Base-by-base conservation (phyloP, 495 filamentous ascomycete species). In the Daldinia bambusicola region DNA sequence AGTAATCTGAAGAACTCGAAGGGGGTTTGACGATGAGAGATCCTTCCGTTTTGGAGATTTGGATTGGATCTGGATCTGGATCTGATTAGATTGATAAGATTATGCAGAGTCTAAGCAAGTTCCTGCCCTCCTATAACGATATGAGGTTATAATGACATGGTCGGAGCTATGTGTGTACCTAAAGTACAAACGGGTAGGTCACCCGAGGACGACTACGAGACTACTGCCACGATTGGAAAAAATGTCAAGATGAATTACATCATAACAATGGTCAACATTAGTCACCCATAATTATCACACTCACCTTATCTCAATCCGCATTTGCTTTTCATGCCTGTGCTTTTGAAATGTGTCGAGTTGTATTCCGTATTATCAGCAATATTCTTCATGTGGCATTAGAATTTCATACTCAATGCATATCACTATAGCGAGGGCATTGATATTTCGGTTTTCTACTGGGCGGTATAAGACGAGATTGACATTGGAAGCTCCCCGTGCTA, bases 41-140 rank as follows among this genome's bases (percentile, higher is more conserved):
- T 36, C 31, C 30, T 3, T 62, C 52, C 37, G 50, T n/a, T 14
- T n/a, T 13, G n/a, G n/a, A n/a, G n/a, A n/a, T 50, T 62, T 20
- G n/a, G 45, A 43, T 41, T n/a, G n/a, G 26, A 26, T 57, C 45
- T 53, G 12, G 26, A 61, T 60, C 40, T 60, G 36, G 9, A 59
- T 20, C 20, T 63, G 69, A 71, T 71, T 45, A 71, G 69, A 71
- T 71, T 71, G 69, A 71, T 71, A 71, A 71, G 69, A 71, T 71
- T 67, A 71, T 71, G 69, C 63, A 71, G 16, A 31, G 43, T 48
- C 34, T 12, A 16, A 30, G 45, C 40, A 43, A 32, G 50, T 32
- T n/a, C 6, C 26, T n/a, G 13, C 38, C 31, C 66, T 22, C 7
- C 10, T 50, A 58, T 64, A 60, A 16, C 31, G 36, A 56, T 64